Conservation (phyloP, 225 moss, liverwort and hornwort genomes). For the Takakia lepidozioides region DNA sequence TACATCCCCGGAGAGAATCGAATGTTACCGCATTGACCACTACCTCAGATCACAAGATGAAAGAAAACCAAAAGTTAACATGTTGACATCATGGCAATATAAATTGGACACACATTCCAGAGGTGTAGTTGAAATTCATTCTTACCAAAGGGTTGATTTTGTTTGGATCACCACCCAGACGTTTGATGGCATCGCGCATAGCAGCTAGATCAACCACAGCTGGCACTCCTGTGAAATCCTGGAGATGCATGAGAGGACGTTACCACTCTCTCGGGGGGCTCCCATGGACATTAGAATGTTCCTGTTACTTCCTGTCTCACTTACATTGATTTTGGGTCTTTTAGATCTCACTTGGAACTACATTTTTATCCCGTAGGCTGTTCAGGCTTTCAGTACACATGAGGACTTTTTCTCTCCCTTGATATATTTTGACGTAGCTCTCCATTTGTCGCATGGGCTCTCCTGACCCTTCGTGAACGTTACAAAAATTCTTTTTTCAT, state of each 20-base stretch:
- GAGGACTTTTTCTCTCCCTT: too few species aligned
- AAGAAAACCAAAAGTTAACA: conserved; percentile 4
- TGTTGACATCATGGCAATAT: not conserved
- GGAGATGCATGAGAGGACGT: conserved; percentile 9
- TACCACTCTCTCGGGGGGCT: not conserved
- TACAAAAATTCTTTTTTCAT: too few species aligned
- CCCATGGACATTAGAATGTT: not conserved
- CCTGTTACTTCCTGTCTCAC: not conserved
- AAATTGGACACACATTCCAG: not conserved
- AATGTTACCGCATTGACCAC: not conserved
- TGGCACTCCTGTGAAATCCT: conserved; percentile 97
- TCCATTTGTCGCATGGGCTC: too few species aligned
- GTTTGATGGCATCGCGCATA: conserved; percentile 89
- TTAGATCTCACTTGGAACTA: not conserved
- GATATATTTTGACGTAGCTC: too few species aligned
- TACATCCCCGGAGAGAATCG: too few species aligned
- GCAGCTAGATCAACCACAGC: conserved; percentile 91
- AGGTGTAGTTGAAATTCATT: too few species aligned
- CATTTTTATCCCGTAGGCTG: not conserved
- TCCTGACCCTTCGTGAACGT: too few species aligned
- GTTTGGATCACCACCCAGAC: conserved; percentile 77
- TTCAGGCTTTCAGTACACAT: too few species aligned
- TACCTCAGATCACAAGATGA: not conserved
- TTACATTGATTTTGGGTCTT: not conserved
- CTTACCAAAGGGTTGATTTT: conserved; percentile 88